Evolutionary conservation across 352 stramenopile species (phyloP).

Genomic region (Pythium folliculosum): DNA sequence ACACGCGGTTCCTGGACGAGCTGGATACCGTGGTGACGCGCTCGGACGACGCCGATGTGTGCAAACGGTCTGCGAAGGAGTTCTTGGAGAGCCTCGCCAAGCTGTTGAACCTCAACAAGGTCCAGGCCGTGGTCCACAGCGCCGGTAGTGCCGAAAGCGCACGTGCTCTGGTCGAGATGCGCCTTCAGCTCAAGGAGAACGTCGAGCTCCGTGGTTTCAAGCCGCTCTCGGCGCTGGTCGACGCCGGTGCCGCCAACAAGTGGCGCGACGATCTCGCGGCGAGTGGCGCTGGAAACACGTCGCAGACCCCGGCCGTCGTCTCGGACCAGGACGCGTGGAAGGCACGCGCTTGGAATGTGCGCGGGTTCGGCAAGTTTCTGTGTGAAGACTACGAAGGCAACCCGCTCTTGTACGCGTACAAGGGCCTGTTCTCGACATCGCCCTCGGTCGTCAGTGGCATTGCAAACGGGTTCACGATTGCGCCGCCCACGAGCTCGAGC

Average conservation of each 20-base stretch:
- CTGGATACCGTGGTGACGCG: slow-evolving; percentile 36
- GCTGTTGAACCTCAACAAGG: slow-evolving; percentile 57
- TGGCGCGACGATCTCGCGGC: slow-evolving; percentile 33
- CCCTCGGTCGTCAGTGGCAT: slow-evolving; percentile 28
- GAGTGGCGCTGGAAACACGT: slow-evolving; percentile 1
- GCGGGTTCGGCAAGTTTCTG: slow-evolving; percentile 57
- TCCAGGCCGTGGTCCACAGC: slow-evolving; percentile 38
- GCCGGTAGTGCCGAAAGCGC: slow-evolving; percentile 21
- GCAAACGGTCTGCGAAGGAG: slow-evolving; percentile 29
- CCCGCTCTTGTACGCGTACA: slow-evolving; percentile 54
- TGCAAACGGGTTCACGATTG: slow-evolving; percentile 23
- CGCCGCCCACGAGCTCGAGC: not conserved
- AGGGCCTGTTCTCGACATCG: slow-evolving; percentile 39
- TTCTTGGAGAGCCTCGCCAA: slow-evolving; percentile 54
- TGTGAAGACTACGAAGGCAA: slow-evolving; percentile 63
- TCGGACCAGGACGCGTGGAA: slow-evolving; percentile 49
- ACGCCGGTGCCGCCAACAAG: slow-evolving; percentile 24
- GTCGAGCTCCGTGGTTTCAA: slow-evolving; percentile 71
- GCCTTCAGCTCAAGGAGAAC: slow-evolving; percentile 70
- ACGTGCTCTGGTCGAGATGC: slow-evolving; percentile 35
- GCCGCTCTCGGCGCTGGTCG: slow-evolving; percentile 42
- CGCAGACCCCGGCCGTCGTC: slow-evolving; percentile 20
- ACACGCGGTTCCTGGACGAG: slow-evolving; percentile 47
- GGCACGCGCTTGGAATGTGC: slow-evolving; percentile 65
- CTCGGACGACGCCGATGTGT: slow-evolving; percentile 25